Conservation (phyloP, 345 rosid species). For the Diplotaxis tenuifolia region DNA sequence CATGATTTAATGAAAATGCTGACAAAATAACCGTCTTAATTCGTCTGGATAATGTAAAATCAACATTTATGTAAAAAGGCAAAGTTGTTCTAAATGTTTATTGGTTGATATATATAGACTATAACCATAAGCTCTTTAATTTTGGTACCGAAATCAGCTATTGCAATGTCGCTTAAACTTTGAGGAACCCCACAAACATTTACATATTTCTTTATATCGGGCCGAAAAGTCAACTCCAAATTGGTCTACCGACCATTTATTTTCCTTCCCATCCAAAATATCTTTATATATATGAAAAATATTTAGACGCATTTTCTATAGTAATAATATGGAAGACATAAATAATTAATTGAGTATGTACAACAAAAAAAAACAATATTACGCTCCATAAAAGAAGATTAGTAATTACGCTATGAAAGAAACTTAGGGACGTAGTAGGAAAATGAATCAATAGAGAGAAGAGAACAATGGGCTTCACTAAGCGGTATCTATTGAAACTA, state of each 20-base stretch:
- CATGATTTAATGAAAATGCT: background rate
- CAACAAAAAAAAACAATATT: background rate
- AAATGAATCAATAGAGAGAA: constrained; percentile 2
- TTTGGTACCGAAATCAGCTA: background rate
- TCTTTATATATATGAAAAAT: background rate
- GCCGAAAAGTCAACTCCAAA: constrained; percentile 28
- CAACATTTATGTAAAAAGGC: background rate
- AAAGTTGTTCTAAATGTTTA: background rate
- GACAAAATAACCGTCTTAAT: background rate
- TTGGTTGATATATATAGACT: background rate
- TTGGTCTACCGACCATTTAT: constrained; percentile 16
- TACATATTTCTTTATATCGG: background rate
- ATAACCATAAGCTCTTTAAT: background rate
- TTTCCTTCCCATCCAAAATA: background rate
- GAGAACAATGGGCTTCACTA: constrained; percentile 30
- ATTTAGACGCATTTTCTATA: background rate
- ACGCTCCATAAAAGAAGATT: constrained; percentile 4
- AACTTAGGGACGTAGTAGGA: constrained; percentile 22
- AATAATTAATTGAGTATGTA: background rate
- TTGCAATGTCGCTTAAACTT: background rate
- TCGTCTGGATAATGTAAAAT: background rate
- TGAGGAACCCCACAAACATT: background rate
- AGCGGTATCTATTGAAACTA: constrained; percentile 31
- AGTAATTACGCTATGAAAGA: background rate
- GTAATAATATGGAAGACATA: constrained; percentile 2